Conservation (phyloP, 345 rosid species). For the Sisymbrium altissimum region DNA sequence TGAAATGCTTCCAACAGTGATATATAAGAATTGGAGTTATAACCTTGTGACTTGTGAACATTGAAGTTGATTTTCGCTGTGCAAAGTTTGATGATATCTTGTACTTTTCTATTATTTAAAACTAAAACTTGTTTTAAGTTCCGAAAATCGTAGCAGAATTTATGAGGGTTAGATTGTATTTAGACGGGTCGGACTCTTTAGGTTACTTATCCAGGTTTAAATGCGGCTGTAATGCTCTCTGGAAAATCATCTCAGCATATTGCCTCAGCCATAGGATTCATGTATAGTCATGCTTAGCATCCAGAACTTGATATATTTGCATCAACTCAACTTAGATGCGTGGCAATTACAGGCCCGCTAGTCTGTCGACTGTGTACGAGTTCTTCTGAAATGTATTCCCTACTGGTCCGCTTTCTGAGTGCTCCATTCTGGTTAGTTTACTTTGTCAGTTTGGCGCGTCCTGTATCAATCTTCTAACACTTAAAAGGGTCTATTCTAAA, state of each 20-base stretch:
- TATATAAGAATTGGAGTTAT: slow-evolving; percentile 3
- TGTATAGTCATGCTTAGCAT: background rate
- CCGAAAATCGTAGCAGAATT: slow-evolving; percentile 9
- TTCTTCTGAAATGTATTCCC: slow-evolving; percentile 8
- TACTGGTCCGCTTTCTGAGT: background rate
- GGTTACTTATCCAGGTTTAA: slow-evolving; percentile 10
- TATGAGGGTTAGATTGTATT: slow-evolving; percentile 5
- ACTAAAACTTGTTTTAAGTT: background rate
- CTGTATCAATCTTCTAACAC: background rate
- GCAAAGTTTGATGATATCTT: slow-evolving; percentile 2
- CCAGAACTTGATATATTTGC: background rate
- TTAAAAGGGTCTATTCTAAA: slow-evolving; percentile 13
- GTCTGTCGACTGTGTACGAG: slow-evolving; percentile 2
- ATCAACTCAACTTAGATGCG: background rate
- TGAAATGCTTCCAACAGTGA: background rate
- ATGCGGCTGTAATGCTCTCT: background rate
- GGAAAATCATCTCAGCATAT: slow-evolving; percentile 10
- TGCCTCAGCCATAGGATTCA: background rate
- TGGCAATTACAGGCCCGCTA: background rate
- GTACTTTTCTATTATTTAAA: background rate
- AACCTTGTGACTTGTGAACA: slow-evolving; percentile 3
- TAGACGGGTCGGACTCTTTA: background rate
- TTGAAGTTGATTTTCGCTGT: background rate
- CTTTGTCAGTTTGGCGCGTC: background rate
- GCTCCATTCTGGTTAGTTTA: slow-evolving; percentile 10